Percentiles rank a stretch among this genome's conserved stretches.
Evolutionary conservation across 345 rosid species (phyloP).

Genomic region (Gossypium longicalyx): DNA sequence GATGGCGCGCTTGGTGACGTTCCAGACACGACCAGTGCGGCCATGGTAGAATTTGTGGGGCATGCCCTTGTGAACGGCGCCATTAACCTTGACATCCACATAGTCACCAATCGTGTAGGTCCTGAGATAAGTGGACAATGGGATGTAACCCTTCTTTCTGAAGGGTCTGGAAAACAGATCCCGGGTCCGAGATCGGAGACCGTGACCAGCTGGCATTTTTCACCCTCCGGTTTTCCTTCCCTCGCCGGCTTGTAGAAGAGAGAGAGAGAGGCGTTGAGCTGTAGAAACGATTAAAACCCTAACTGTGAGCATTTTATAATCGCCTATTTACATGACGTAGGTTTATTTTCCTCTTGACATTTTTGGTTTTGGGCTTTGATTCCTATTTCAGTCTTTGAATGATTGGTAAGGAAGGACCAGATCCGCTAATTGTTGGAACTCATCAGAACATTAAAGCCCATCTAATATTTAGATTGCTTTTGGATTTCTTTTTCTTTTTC

Average conservation of each 20-base stretch:
- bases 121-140: conserved; percentile 56
- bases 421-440: no score
- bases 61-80: conserved; percentile 83
- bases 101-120: conserved; percentile 62
- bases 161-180: conserved; percentile 61
- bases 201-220: conserved; percentile 74
- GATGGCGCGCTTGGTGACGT: conserved; percentile 71
- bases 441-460: no score
- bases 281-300: background rate
- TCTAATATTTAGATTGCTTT: no score
- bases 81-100: conserved; percentile 70
- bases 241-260: background rate
- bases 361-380: background rate
- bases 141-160: conserved; percentile 80
- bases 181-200: conserved; percentile 54
- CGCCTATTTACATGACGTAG: background rate
- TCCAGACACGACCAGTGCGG: conserved; percentile 78
- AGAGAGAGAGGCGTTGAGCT: background rate
- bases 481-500: no score
- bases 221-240: background rate
- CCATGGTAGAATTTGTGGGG: conserved; percentile 84
- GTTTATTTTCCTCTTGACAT: background rate
- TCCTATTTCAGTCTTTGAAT: background rate
- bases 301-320: background rate
- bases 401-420: background rate